phyloP scores from a whole-genome alignment of 2,329 filamentous ascomycete species.

The Sporothrix sp. region DNA sequence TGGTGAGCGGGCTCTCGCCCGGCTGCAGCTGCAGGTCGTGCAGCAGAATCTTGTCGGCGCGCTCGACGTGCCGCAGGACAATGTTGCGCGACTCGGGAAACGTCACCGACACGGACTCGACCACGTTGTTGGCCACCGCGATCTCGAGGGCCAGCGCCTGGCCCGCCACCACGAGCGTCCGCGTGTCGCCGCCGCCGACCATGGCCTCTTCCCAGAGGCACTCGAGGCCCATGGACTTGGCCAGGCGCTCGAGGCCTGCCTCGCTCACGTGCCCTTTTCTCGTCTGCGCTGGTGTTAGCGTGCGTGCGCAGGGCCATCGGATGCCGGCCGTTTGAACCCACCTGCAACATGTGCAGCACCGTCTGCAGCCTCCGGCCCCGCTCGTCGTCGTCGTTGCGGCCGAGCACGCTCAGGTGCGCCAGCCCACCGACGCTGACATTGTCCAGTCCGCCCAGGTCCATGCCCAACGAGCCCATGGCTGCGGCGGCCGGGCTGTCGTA shows the following conservation, averaged over 20 bases:
- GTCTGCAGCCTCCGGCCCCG: slow-evolving; percentile 43
- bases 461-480: slow-evolving; percentile 46
- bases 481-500: slow-evolving; percentile 58
- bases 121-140: slow-evolving; percentile 49
- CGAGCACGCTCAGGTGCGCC: slow-evolving; percentile 31
- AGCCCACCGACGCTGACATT: slow-evolving; percentile 40
- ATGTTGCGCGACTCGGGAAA: slow-evolving; percentile 51
- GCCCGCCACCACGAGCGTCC: slow-evolving; percentile 52
- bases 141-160: slow-evolving; percentile 53
- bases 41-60: slow-evolving; percentile 56
- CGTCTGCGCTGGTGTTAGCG: slow-evolving; percentile 20
- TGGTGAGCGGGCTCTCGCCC: slow-evolving; percentile 55
- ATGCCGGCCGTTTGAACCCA: no score
- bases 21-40: slow-evolving; percentile 52
- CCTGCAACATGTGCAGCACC: slow-evolving; percentile 41
- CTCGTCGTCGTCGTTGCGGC: slow-evolving; percentile 37
- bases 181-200: slow-evolving; percentile 38
- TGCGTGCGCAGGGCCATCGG: no score
- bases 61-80: slow-evolving; percentile 49
- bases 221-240: slow-evolving; percentile 56
- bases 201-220: slow-evolving; percentile 48
- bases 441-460: slow-evolving; percentile 43
- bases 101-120: slow-evolving; percentile 51
- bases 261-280: slow-evolving; percentile 59
- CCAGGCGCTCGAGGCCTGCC: slow-evolving; percentile 62